Conservation (phyloP, 2,329 filamentous ascomycete genomes). For the Colletotrichum eleusines region DNA sequence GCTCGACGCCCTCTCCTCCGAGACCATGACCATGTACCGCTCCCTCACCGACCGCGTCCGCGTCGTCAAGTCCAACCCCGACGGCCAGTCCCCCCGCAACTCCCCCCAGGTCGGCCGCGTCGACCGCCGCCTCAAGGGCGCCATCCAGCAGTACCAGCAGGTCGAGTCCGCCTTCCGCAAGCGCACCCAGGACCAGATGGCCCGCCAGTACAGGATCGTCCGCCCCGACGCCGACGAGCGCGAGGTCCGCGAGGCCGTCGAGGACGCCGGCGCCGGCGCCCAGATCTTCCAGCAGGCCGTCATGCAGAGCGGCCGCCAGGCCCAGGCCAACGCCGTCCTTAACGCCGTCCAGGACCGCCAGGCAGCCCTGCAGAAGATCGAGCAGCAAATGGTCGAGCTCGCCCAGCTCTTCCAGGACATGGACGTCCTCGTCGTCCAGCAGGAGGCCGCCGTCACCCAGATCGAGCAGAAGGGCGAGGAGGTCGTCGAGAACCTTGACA, state of each 20-base stretch:
- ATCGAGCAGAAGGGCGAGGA: conserved; percentile 92
- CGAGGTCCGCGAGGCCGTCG: conserved; percentile 82
- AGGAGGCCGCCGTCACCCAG: conserved; percentile 82
- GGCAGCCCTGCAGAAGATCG: conserved; percentile 90
- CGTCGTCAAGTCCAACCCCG: conserved; percentile 83
- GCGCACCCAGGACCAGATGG: conserved; percentile 85
- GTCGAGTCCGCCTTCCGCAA: conserved; percentile 85
- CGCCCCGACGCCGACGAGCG: conserved; percentile 82
- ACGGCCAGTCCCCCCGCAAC: conserved; percentile 79
- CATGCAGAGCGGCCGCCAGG: conserved; percentile 82
- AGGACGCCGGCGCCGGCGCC: conserved; percentile 72
- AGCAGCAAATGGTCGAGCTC: conserved; percentile 88
- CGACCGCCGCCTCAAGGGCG: conserved; percentile 82
- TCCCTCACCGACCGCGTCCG: conserved; percentile 83
- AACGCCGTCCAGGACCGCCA: conserved; percentile 86
- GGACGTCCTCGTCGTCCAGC: conserved; percentile 86
- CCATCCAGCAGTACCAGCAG: conserved; percentile 85
- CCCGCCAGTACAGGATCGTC: conserved; percentile 91
- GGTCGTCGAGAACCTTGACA: conserved; percentile 84
- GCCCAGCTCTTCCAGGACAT: conserved; percentile 91
- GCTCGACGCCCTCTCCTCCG: conserved; percentile 78
- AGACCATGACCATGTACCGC: conserved; percentile 88
- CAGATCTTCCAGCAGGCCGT: conserved; percentile 92
- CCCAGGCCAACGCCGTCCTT: conserved; percentile 83
- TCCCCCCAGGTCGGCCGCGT: conserved; percentile 84